phyloP scores from a whole-genome alignment of 257 asterid species.

The Anisodus acutangulus region DNA sequence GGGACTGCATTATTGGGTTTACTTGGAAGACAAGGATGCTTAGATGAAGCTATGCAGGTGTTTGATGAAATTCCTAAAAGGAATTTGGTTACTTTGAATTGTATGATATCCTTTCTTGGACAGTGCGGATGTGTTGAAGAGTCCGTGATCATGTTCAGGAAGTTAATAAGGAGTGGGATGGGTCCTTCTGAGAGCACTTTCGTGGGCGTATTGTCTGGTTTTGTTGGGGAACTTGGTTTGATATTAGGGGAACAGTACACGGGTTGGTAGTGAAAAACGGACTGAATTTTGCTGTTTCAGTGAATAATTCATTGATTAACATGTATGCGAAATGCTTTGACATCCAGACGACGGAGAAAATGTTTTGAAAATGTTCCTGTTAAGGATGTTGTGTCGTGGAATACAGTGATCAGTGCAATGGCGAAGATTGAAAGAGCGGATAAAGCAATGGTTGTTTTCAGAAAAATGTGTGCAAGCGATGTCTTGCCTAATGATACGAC shows the following conservation, averaged over 20 bases:
- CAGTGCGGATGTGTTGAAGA: slow-evolving; percentile 52
- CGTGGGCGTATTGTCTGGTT: slow-evolving; percentile 55
- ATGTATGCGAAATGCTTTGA: slow-evolving; percentile 57
- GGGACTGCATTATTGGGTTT: slow-evolving; percentile 81
- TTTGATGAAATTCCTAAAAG: slow-evolving; percentile 67
- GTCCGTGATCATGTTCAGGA: slow-evolving; percentile 52
- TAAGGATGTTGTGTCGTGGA: slow-evolving; percentile 75
- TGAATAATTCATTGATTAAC: slow-evolving; percentile 62
- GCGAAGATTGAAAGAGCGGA: slow-evolving; percentile 46
- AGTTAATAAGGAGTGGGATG: slow-evolving; percentile 49
- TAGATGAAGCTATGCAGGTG: slow-evolving; percentile 58
- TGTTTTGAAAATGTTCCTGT: slow-evolving; percentile 50
- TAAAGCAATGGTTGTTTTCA: slow-evolving; percentile 51
- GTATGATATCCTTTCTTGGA: slow-evolving; percentile 63
- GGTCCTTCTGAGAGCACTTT: slow-evolving; percentile 59
- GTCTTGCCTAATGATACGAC: slow-evolving; percentile 62
- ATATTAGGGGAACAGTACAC: slow-evolving; percentile 61
- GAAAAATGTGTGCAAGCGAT: slow-evolving; percentile 51
- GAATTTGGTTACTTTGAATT: slow-evolving; percentile 70
- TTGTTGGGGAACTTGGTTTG: slow-evolving; percentile 39
- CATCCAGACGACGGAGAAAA: slow-evolving; percentile 46
- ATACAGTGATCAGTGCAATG: slow-evolving; percentile 57
- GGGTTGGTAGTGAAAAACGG: slow-evolving; percentile 65
- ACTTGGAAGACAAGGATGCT: slow-evolving; percentile 59
- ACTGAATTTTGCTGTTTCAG: slow-evolving; percentile 45